Base-by-base conservation (phyloP, 2,329 filamentous ascomycete genomes). In the Paraphaeosphaeria minitans region DNA sequence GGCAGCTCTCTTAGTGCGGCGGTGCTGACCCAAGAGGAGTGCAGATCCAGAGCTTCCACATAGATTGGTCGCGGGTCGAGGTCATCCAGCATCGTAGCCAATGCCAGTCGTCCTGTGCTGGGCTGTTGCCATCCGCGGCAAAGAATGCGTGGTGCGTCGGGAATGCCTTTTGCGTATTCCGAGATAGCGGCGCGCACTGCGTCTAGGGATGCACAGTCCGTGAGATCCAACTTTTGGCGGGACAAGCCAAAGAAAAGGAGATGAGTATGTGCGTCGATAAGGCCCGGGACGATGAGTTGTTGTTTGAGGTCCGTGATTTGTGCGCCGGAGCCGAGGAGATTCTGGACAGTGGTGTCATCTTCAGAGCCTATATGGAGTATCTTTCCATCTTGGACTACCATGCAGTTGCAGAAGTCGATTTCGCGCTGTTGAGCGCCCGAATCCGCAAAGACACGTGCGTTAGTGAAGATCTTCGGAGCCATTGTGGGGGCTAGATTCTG, bases 221-320 rank as follows among this genome's bases (percentile, higher is more conserved):
- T 77, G 2, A 87, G 74, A 39, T 79, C 75, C 37, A 82, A 75
- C 69, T 85, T 85, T 60, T 79, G 77, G 13, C 86, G 78, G 0
- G 83, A 80, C 65, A 84, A 81, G 2, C 84, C 84, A 31, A 86
- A 79, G 52, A 84, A 78, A 46, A 86, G 76, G 13, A 86, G 77
- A 68, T 87, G 84, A 76, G 85, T 83, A 66, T 86, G 84, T 0
- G 82, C 84, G 63, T 87, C 84, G 49, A 86, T 79, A 66, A 86
- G 86, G 5, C 83, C 82, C 0, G 84, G 84, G 1, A 86, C 71
- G 8, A 86, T 76, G 33, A 79, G 68, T 7, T 68, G 70, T 14
- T 72, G 65, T 2, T 74, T 47, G 4, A 83, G 66, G 59, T 82
- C 77, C 16, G 56, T 70, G 43, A 13, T 67, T 43, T 22, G 19